Evolutionary conservation across 2,329 filamentous ascomycete species (phyloP).

Genomic region (Fusarium solani-melongenae): DNA sequence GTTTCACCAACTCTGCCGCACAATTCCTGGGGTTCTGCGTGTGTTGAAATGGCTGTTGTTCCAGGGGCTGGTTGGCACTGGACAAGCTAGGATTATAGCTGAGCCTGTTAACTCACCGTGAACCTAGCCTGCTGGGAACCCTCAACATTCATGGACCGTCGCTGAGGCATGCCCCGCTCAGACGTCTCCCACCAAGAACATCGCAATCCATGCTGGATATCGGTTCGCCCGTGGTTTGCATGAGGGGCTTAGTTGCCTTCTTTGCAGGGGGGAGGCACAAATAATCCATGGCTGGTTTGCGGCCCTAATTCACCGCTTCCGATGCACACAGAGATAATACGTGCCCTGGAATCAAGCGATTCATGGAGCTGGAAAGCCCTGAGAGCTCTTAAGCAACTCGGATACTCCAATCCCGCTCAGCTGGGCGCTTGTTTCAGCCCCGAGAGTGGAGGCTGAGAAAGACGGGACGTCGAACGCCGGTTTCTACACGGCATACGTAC

Average conservation of each 20-base stretch:
- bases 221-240: neutral
- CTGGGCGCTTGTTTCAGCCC: neutral
- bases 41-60: neutral
- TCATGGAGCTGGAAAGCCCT: neutral
- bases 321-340: neutral
- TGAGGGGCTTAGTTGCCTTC: neutral
- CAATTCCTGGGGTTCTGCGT: neutral
- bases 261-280: neutral
- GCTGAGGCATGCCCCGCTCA: neutral
- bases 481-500: neutral
- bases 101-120: neutral
- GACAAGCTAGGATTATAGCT: neutral
- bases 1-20: neutral
- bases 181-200: neutral
- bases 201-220: neutral
- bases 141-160: neutral
- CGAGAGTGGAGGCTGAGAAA: neutral
- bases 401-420: neutral
- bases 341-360: neutral
- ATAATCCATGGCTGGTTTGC: neutral
- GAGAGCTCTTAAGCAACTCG: neutral
- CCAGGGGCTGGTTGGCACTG: too few relatives aligned
- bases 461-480: neutral
- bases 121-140: neutral
- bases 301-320: neutral